Evolutionary conservation across 2,329 filamentous ascomycete genomes (phyloP), one percentile per base, ranked within the genome.

Genomic region (Arachnomyces sp.): DNA sequence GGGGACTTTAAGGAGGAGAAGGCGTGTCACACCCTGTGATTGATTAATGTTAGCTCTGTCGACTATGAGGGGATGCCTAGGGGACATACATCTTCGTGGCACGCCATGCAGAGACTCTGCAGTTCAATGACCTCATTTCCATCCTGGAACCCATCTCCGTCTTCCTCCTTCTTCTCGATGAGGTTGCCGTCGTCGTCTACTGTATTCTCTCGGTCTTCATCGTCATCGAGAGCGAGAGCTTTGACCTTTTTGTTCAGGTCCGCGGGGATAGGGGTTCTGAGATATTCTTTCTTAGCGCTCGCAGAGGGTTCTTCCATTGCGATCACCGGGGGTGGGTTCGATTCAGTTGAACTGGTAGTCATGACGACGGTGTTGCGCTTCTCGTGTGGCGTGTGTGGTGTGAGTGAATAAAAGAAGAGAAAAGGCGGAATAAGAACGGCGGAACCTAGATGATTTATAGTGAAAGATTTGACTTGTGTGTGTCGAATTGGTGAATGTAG

Each of bases 1-100:
- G 12, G 92, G 92, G 41, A 98, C 95, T 49, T 80, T 79, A 12
- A 93, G 94, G 40, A 98, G 79, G 32, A 98, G 79, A 15, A 98
- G 76, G 43, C 82, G 77, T 11, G 92, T 98, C 1, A 71, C 77
- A 54, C 92, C 92, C 84, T 93, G 45, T 4, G 11, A 2, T 30
- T 46, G 38, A 14, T 14, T 36, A 17, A 8, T 28, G 17, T 34
- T 16, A n/a, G 9, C n/a, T 9, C 35, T 17, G 14, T 14, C 14
- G n/a, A 9, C 25, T 29, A 31, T 15, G 16, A n/a, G 28, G 2
- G 17, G 20, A 36, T 31, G 14, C 17, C 28, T 34, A 16, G 14
- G 20, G 28, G 5, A 34, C 47, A 40, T 68, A 84, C 82, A 72
- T 87, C 84, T 51, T 87, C 72, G 52, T 81, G 76, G 65, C 84